Percentiles rank a stretch among this genome's conserved stretches.
Evolutionary conservation across 139 green algal species (phyloP).

Genomic region (Chlorella sp.): DNA sequence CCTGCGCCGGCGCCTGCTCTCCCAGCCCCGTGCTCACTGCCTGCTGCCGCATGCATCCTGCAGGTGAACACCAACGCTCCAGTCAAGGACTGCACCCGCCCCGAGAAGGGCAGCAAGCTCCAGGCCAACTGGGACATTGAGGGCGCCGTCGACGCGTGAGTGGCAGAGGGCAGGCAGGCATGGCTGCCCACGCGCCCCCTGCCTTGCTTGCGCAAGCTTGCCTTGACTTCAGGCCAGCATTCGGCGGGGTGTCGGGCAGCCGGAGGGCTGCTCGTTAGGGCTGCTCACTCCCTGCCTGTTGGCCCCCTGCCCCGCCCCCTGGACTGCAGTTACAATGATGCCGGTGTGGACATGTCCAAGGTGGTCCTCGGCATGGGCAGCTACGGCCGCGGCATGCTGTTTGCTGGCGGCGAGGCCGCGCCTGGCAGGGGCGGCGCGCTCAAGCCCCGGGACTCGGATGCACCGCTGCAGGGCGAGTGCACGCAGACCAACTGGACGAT

Average conservation of each 20-base stretch:
- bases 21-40: too few species aligned
- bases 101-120: neutral
- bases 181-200: too few species aligned
- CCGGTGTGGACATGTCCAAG: too few species aligned
- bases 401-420: neutral
- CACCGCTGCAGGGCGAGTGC: neutral
- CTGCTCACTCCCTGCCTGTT: too few species aligned
- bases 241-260: too few species aligned
- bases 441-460: neutral
- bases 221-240: too few species aligned
- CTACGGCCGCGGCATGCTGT: neutral
- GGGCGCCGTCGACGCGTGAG: neutral
- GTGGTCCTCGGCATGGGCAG: neutral
- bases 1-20: too few species aligned
- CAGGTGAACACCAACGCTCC: neutral
- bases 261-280: too few species aligned
- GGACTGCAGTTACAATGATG: too few species aligned
- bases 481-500: neutral
- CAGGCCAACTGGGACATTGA: neutral
- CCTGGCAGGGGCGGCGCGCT: neutral
- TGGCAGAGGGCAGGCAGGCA: neutral
- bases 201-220: too few species aligned
- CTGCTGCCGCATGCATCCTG: too few species aligned
- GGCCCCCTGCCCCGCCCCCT: too few species aligned
- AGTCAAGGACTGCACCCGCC: neutral